These are phyloP conservation scores for Fusarium haematococcum DNA, from an alignment of 2,329 filamentous ascomycete genomes.

Conservation along the genomic window DNA sequence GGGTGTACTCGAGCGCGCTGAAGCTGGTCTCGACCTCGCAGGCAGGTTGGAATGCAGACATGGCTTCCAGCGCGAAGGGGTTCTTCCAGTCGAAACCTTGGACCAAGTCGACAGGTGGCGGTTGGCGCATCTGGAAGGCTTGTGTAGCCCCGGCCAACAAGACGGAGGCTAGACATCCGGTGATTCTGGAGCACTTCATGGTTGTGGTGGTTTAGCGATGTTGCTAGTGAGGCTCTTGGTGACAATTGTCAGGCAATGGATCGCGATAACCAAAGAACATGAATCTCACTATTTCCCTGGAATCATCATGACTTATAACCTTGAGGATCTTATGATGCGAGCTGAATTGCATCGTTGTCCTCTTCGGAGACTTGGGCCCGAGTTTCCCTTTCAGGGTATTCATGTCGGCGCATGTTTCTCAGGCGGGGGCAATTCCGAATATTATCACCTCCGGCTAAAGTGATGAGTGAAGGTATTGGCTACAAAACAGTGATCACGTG, in stretches of 20 bases:
- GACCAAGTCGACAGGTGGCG: constrained; percentile 49
- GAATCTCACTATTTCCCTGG: not conserved
- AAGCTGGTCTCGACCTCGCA: constrained; percentile 54
- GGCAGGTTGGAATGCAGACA: constrained; percentile 47
- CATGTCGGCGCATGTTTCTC: constrained; percentile 6
- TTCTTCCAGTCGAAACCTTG: constrained; percentile 56
- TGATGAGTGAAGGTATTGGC: not conserved
- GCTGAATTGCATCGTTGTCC: constrained; percentile 38
- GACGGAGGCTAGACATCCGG: constrained; percentile 7
- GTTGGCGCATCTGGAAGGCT: constrained; percentile 44
- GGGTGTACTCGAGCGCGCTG: constrained; percentile 55
- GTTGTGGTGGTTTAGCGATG: not conserved
- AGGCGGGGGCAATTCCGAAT: not conserved
- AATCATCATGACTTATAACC: constrained; percentile 23
- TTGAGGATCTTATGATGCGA: constrained; percentile 2
- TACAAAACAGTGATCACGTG: not conserved
- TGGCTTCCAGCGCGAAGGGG: constrained; percentile 50
- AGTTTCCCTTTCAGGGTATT: constrained; percentile 39
- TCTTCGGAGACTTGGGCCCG: constrained; percentile 45
- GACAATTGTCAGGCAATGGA: not conserved
- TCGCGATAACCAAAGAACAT: not conserved
- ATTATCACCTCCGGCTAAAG: not conserved
- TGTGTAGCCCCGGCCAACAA: constrained; percentile 34
- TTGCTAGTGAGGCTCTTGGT: not conserved
- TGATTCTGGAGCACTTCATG: constrained; percentile 41